Evolutionary conservation across 192 early-diverging fungal species (phyloP).

Genomic region (Gaertneriomyces sp.): DNA sequence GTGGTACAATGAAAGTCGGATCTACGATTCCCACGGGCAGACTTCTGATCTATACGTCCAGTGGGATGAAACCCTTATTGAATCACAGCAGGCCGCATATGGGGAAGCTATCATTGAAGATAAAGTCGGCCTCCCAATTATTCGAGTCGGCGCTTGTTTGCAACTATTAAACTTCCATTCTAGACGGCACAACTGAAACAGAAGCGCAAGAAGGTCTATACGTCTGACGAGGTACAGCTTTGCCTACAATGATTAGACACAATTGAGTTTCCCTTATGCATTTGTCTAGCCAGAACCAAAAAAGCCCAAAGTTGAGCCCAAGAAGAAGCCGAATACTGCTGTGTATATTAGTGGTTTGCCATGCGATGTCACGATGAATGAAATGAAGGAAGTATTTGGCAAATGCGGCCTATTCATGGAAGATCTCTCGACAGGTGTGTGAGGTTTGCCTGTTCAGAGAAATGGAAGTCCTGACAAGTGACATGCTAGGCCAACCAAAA

Average conservation of each 20-base stretch:
- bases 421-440: constrained; percentile 43
- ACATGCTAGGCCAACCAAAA: constrained; percentile 60
- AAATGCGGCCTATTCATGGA: constrained; percentile 83
- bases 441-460: constrained; percentile 22
- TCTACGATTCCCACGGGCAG: neutral
- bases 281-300: neutral
- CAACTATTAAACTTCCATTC: neutral
- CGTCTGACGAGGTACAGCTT: constrained; percentile 37
- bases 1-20: constrained; percentile 1
- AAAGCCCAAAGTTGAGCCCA: constrained; percentile 32
- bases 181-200: constrained; percentile 26
- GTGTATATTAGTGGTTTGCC: constrained; percentile 88
- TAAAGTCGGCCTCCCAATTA: constrained; percentile 22
- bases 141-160: neutral
- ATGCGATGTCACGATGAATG: constrained; percentile 70
- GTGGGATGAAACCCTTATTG: constrained; percentile 51
- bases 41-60: neutral
- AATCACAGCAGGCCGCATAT: constrained; percentile 67
- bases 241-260: neutral
- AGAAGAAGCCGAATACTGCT: constrained; percentile 56
- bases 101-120: constrained; percentile 58
- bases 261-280: neutral
- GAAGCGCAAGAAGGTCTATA: constrained; percentile 50
- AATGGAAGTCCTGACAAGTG: neutral
- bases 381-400: constrained; percentile 68